Evolutionary conservation across 176 grass and related monocot genomes (phyloP), one percentile per base, ranked within the genome.

Genomic region (Sorghum bicolor): DNA sequence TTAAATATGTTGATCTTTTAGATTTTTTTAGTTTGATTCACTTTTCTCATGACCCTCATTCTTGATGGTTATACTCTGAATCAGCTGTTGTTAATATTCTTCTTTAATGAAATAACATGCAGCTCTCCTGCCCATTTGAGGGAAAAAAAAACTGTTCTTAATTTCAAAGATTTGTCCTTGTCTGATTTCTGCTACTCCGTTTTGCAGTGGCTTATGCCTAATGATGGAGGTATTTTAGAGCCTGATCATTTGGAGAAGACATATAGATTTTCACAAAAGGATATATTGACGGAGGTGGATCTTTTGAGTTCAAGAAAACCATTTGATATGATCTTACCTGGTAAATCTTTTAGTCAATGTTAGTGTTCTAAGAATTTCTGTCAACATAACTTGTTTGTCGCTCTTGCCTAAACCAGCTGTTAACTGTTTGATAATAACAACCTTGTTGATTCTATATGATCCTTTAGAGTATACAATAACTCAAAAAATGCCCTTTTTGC

Each of bases 251-350:
- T 58, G 55, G 55, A 58, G 55, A 58, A 58, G 9, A 58, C 96
- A 75, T 88, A 77, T 28, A 89, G 79, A 65, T 64, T 74, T 44
- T 36, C 82, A 29, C 96, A 98, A 76, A 16, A 80, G 28, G 60
- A 57, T 14, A 80, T 98, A 72, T 9, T 83, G 53, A 39, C 39
- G 20, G 85, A 81, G 47, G 91, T 95, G 30, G 93, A 95, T 86
- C 17, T 92, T 74, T 85, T 64, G 60, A 90, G 89, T 86, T 79
- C 85, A 66, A 84, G 73, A 87, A 95, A 95, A 82, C 62, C 93
- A 84, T 98, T 93, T 82, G 96, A 98, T 91, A 95, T 98, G 93
- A 92, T 93, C 72, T 91, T 98, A 87, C 91, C 93, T 76, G 91
- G 96, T 98, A 86, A 82, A 73, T 77, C 38, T 72, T 22, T 53